phyloP scores from a whole-genome alignment of 2,329 filamentous ascomycete species.

The Aureobasidium sp. region DNA sequence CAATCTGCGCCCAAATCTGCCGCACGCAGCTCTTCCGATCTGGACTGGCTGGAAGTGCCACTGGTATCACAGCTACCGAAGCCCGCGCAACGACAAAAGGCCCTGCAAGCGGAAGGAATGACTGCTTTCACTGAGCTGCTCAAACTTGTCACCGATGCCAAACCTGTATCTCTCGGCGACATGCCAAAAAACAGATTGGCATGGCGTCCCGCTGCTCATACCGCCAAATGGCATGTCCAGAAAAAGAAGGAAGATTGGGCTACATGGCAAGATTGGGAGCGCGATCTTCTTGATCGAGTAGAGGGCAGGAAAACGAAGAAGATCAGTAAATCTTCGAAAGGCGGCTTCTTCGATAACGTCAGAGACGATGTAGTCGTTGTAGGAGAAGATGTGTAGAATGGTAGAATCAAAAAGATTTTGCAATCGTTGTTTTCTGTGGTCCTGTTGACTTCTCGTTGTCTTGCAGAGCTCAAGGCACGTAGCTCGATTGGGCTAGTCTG shows the following conservation, averaged over 20 bases:
- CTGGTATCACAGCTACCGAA: constrained; percentile 38
- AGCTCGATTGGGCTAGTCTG: neutral
- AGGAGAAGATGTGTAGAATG: neutral
- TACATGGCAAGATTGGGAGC: constrained; percentile 31
- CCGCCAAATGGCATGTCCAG: constrained; percentile 58
- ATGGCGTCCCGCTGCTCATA: constrained; percentile 58
- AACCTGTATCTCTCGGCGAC: constrained; percentile 51
- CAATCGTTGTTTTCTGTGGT: neutral
- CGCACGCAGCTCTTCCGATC: constrained; percentile 21
- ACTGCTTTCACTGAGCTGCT: constrained; percentile 59
- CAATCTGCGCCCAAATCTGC: constrained; percentile 42
- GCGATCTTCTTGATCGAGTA: constrained; percentile 19
- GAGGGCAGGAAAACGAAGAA: neutral
- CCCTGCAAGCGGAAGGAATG: constrained; percentile 53
- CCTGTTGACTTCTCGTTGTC: neutral
- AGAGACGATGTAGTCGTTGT: neutral
- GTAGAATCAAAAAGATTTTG: neutral
- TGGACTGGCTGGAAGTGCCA: constrained; percentile 59
- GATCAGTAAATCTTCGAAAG: neutral
- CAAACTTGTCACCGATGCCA: constrained; percentile 49
- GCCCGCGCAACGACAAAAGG: constrained; percentile 33
- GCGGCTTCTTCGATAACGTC: too few relatives aligned
- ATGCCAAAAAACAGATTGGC: constrained; percentile 53
- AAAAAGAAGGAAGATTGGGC: constrained; percentile 58
- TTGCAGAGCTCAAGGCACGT: neutral